Percentiles rank a stretch among this genome's conserved stretches.
phyloP scores from a whole-genome alignment of 1,139 yeast genomes.

The Scheffersomyces parashehatae region DNA sequence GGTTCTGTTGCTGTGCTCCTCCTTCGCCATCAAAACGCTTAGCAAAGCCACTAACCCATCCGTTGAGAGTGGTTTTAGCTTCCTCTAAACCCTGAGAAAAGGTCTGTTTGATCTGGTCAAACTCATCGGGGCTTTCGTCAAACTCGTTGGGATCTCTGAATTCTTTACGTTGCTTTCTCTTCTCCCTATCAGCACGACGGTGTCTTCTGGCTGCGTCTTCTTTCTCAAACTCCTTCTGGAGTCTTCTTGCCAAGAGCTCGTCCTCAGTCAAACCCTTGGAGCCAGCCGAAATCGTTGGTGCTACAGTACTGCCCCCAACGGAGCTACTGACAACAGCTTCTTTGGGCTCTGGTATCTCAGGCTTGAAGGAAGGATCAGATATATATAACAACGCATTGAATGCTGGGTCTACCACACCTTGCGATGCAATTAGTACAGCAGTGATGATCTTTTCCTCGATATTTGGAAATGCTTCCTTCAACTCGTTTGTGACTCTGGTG shows the following conservation, averaged over 20 bases:
- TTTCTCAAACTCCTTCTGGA: constrained; percentile 69
- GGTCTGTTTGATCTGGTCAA: constrained; percentile 70
- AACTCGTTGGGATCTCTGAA: constrained; percentile 27
- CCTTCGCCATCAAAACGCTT: constrained; percentile 46
- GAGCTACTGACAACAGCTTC: constrained; percentile 18
- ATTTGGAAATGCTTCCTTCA: constrained; percentile 81
- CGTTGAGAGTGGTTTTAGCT: constrained; percentile 74
- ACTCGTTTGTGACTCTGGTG: constrained; percentile 50
- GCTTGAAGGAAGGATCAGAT: constrained; percentile 73
- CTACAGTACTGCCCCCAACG: constrained; percentile 14
- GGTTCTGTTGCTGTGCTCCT: constrained; percentile 7
- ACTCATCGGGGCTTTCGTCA: constrained; percentile 61
- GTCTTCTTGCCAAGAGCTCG: constrained; percentile 77
- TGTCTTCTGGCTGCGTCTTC: constrained; percentile 34
- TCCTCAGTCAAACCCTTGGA: constrained; percentile 56
- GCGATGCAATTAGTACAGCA: constrained; percentile 83
- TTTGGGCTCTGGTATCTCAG: constrained; percentile 52
- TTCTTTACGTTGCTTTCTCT: constrained; percentile 17
- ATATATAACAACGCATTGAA: constrained; percentile 82
- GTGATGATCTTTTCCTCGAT: constrained; percentile 68
- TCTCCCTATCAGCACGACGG: constrained; percentile 24
- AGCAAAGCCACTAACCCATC: constrained; percentile 78
- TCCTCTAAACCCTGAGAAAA: constrained; percentile 80
- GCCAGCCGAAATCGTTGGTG: constrained; percentile 5
- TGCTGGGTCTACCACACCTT: constrained; percentile 79